Percentiles rank a stretch among this genome's conserved stretches.
Conservation (phyloP, 2,329 filamentous ascomycete genomes). For the Fusarium anguioides region DNA sequence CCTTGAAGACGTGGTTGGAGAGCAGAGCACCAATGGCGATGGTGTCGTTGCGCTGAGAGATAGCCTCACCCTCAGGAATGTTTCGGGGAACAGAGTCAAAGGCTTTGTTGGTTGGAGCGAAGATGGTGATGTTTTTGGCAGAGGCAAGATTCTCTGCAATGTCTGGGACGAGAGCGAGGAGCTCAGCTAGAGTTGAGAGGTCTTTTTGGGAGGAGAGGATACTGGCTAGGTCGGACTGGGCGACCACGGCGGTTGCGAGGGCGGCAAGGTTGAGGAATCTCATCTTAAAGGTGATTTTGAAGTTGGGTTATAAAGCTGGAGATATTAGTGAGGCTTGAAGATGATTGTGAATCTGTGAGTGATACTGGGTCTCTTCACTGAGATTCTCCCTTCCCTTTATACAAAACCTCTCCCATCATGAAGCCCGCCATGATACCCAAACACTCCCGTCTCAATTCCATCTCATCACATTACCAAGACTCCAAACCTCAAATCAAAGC, state of each 20-base stretch:
- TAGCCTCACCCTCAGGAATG: conserved; percentile 49
- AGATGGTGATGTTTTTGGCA: conserved; percentile 50
- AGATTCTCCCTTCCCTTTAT: conserved; percentile 17
- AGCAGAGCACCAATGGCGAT: conserved; percentile 48
- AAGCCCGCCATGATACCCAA: not conserved
- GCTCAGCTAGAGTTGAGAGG: conserved; percentile 30
- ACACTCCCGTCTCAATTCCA: not conserved
- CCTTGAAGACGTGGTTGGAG: conserved; percentile 49
- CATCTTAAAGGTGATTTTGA: conserved; percentile 10
- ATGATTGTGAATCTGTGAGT: conserved; percentile 2
- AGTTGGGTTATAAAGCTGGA: not conserved
- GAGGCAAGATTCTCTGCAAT: conserved; percentile 48
- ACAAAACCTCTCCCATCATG: not conserved
- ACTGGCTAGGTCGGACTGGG: conserved; percentile 28
- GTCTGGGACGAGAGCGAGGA: conserved; percentile 32
- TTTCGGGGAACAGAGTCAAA: conserved; percentile 49
- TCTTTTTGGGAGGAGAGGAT: conserved; percentile 35
- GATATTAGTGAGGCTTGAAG: not conserved
- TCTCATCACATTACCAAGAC: not conserved
- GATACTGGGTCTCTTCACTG: not conserved
- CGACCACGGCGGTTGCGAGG: conserved; percentile 27
- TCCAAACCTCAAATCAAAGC: conserved; percentile 4
- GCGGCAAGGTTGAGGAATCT: conserved; percentile 21
- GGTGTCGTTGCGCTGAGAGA: conserved; percentile 45
- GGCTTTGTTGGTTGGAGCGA: conserved; percentile 52